These are phyloP conservation scores for Vitis hybrid DNA, from an alignment of 177 flowering plant species.

Conservation along the genomic window DNA sequence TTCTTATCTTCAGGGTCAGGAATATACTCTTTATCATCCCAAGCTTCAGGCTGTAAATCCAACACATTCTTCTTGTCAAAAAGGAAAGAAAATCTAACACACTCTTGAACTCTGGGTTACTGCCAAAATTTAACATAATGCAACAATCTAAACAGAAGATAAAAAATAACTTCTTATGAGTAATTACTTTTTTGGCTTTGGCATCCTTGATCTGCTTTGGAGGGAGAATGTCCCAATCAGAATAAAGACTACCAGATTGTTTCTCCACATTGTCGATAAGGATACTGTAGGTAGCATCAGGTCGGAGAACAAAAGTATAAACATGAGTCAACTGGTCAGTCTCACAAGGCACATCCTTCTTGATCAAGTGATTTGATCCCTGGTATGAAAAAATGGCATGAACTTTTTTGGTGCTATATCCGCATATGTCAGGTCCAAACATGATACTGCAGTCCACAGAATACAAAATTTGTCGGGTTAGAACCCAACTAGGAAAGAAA, in stretches of 20 bases:
- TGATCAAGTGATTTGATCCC: conserved; percentile 76
- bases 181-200: conserved; percentile 79
- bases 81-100: background rate
- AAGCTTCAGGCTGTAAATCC: conserved; percentile 76
- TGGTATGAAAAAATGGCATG: conserved; percentile 79
- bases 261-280: conserved; percentile 91
- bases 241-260: conserved; percentile 77
- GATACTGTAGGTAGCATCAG: conserved; percentile 94
- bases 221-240: conserved; percentile 90
- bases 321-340: conserved; percentile 94
- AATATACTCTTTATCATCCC: conserved; percentile 89
- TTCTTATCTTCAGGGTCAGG: conserved; percentile 86
- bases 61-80: background rate
- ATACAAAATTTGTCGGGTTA: too few species aligned
- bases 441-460: conserved; percentile 64
- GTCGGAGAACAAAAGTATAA: conserved; percentile 83
- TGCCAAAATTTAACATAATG: too few species aligned
- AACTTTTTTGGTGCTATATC: conserved; percentile 87
- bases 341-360: conserved; percentile 97
- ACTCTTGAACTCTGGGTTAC: too few species aligned
- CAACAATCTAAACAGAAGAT: too few species aligned
- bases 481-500: background rate
- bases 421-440: conserved; percentile 99
- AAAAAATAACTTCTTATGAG: too few species aligned
- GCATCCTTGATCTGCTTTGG: conserved; percentile 95